Base-by-base conservation (phyloP, 306 rosid species). In the Cucumis cinereus region DNA sequence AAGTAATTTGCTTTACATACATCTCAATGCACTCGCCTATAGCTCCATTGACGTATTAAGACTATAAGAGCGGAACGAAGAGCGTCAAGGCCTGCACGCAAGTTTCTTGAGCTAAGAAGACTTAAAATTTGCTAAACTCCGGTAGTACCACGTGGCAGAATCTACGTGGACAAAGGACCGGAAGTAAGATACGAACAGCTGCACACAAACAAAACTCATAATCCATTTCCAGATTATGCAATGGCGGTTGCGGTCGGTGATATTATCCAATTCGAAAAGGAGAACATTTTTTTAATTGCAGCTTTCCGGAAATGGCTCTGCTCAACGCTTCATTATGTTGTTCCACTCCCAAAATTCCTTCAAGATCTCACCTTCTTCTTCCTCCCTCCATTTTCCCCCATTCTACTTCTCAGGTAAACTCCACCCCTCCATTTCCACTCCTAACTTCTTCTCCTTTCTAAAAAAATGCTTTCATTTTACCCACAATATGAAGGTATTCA, bases 301-400 rank as follows among this genome's bases (percentile, higher is more conserved):
- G 49, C n/a, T 11, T 10, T 9, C 5, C 17, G 64, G 2, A 30
- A 86, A 93, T 93, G 98, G 97, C 96, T 75, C 77, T 89, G 81
- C 91, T 83, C 83, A 89, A 86, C 80, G 81, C 82, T 58, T 83
- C 93, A 24, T 22, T 81, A 55, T 76, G 79, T 76, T 88, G 85
- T 77, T 84, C 85, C 79, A 83, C 85, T 77, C 81, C 85, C 79
- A 81, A 71, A 74, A 15, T 86, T 79, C 80, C 85, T 50, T 75
- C 85, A 13, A 83, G 81, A 64, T 76, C 76, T 24, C 77, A 17
- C 6, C 71, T 28, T 26, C 70, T 56, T 77, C 78, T 38, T 47
- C 70, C 78, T 77, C 75, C 52, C 76, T 76, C 72, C 55, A 14
- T 55, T 73, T 20, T 50, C 12, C 14, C 7, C 57, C 0, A 10